Percentiles rank a stretch among this genome's conserved stretches.
Evolutionary conservation across 1,284 basidiomycete genomes (phyloP).

Genomic region (Boletus semigastroideus): DNA sequence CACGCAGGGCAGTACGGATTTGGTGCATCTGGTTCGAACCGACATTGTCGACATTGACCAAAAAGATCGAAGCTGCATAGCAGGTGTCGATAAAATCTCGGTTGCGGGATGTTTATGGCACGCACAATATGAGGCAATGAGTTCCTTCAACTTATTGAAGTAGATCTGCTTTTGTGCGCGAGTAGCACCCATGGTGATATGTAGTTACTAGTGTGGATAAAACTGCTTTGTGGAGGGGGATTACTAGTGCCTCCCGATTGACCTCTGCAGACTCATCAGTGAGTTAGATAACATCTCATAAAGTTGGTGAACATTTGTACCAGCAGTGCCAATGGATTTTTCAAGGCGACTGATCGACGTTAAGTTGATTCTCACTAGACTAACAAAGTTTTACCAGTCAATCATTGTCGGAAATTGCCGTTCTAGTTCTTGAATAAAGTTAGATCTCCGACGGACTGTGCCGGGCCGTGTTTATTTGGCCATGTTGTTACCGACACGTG

Average conservation of each 20-base stretch:
- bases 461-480: conserved; percentile 12
- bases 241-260: conserved; percentile 80
- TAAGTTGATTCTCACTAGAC: conserved; percentile 2
- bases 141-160: conserved; percentile 93
- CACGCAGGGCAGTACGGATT: conserved; percentile 95
- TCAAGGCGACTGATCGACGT: conserved; percentile 59
- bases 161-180: conserved; percentile 91
- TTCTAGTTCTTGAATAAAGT: conserved; percentile 33
- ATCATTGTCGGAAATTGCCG: conserved; percentile 15
- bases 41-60: conserved; percentile 99
- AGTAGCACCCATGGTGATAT: conserved; percentile 82
- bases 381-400: conserved; percentile 25
- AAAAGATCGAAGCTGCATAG: conserved; percentile 86
- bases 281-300: conserved; percentile 6
- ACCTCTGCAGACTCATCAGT: conserved; percentile 55
- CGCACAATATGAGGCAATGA: conserved; percentile 89
- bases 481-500: conserved; percentile 7
- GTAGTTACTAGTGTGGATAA: conserved; percentile 15
- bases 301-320: conserved; percentile 32
- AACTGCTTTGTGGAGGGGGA: conserved; percentile 25
- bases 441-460: conserved; percentile 22
- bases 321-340: conserved; percentile 84
- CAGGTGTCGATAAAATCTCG: conserved; percentile 2
- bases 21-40: conserved; percentile 99
- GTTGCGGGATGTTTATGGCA: conserved; percentile 17